Percentiles rank a stretch among this genome's conserved stretches.
Evolutionary conservation across 768 basidiomycete genomes (phyloP).

Genomic region (Hygrophorus pudorinus): DNA sequence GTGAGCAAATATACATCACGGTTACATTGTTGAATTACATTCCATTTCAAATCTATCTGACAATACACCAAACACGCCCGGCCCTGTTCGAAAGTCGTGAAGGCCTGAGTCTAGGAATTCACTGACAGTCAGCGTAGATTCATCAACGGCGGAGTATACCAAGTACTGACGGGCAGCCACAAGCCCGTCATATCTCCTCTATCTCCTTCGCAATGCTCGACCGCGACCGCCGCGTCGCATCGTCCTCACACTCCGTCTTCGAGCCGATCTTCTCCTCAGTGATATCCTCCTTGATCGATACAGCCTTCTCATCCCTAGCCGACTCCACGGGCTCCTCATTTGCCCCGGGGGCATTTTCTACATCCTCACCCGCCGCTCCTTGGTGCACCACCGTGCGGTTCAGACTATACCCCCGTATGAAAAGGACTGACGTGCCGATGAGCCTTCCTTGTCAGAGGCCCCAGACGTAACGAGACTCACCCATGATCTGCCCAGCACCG

Average conservation of each 20-base stretch:
- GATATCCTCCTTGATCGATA: background rate
- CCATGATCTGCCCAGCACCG: constrained; percentile 41
- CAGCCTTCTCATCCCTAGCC: constrained; percentile 6
- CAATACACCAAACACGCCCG: no score
- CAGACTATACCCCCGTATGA: constrained; percentile 51
- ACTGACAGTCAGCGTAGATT: no score
- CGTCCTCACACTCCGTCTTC: background rate
- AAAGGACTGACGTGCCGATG: constrained; percentile 29
- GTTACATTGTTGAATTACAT: no score
- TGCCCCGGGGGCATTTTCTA: constrained; percentile 4
- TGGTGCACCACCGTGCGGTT: constrained; percentile 36
- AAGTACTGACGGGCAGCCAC: no score
- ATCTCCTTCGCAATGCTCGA: constrained; percentile 15
- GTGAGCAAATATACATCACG: background rate
- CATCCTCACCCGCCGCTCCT: constrained; percentile 12
- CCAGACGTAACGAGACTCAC: constrained; percentile 24
- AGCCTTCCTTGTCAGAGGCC: background rate
- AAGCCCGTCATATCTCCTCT: constrained; percentile 11
- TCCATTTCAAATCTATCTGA: no score
- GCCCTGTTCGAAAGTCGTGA: no score
- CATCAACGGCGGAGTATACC: no score
- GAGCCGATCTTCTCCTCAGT: background rate
- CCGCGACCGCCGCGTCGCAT: constrained; percentile 1
- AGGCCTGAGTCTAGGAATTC: no score
- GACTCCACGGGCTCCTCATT: constrained; percentile 17